Conservation (phyloP, 371 early-diverging fungal species). For the Syncephalastrum racemosum region DNA sequence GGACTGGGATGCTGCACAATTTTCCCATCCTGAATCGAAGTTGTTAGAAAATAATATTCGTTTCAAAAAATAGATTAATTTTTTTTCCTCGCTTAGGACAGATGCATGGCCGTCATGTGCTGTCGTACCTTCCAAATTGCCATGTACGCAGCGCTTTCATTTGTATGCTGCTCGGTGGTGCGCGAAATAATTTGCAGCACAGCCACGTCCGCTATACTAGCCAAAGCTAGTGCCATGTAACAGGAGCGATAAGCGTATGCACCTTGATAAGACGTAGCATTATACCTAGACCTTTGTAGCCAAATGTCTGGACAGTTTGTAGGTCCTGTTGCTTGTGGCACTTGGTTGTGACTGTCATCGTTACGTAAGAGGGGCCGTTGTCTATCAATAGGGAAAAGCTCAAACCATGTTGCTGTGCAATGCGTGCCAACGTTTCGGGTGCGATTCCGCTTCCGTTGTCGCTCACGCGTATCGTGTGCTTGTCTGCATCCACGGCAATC, state of each 20-base stretch:
- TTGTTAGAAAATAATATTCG: not conserved
- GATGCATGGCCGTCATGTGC: too few species aligned
- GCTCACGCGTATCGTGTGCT: conserved; percentile 54
- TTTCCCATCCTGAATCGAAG: conserved; percentile 45
- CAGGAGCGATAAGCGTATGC: too few species aligned
- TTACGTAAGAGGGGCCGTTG: not conserved
- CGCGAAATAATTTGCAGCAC: conserved; percentile 60
- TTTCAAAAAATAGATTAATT: not conserved
- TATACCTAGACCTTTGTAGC: conserved; percentile 75
- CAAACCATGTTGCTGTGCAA: conserved; percentile 61
- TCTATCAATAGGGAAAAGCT: not conserved
- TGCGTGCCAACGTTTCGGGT: conserved; percentile 33
- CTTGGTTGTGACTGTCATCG: conserved; percentile 55
- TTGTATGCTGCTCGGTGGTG: conserved; percentile 8
- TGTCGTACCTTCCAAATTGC: conserved; percentile 54
- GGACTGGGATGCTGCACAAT: conserved; percentile 8
- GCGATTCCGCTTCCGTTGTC: conserved; percentile 70
- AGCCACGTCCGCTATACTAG: conserved; percentile 56
- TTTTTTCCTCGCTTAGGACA: not conserved
- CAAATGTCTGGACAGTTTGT: conserved; percentile 49
- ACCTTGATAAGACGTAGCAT: too few species aligned
- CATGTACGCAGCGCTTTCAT: conserved; percentile 37
- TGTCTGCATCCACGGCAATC: conserved; percentile 41
- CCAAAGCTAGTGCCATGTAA: conserved; percentile 39
- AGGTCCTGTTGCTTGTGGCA: conserved; percentile 45